Evolutionary conservation across 2,329 filamentous ascomycete species (phyloP), one percentile per base, ranked within the genome.

Genomic region (Colletotrichum destructivum): DNA sequence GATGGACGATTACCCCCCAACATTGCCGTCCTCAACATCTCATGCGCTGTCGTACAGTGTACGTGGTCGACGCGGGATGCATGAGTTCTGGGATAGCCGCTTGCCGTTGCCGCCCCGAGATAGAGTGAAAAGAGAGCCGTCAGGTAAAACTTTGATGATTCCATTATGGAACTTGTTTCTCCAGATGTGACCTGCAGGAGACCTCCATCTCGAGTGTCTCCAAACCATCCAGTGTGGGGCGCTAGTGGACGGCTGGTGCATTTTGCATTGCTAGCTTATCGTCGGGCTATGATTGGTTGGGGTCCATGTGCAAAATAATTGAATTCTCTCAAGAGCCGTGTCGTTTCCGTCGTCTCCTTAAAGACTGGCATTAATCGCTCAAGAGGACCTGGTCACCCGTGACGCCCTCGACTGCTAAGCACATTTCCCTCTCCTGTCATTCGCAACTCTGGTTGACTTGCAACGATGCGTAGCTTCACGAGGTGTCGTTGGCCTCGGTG

Each of bases 221-320:
- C 69, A 71, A 64, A 60, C 44, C 69, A 71, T 71, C 65, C 63
- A 51, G 60, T 71, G 69, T 63, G 69, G 69, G 69, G 55, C 69
- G 69, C 69, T 71, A 71, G 69, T 71, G 65, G 69, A 40, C 60
- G 57, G 54, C 67, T 66, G 72, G 66, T 66, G 73, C 70, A 68
- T 71, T 72, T 69, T 59, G 61, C 66, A 66, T 64, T 73, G 66
- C 44, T 62, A 66, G 75, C 78, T 80, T 81, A 81, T 81, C 79
- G 76, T 71, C 62, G 69, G 57, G 8, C 52, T 40, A 13, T 76
- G 74, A 81, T 81, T 81, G 79, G 79, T 62, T 54, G 13, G 21
- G 6, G 6, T 8, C 15, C 56, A 75, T 76, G 78, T 73, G 76
- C 78, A 79, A 77, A 79, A 80, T 80, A 80, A 80, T 80, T 78